Percentiles rank a stretch among this genome's conserved stretches.
phyloP scores from a whole-genome alignment of 2,329 filamentous ascomycete genomes.

The Colletotrichum viniferum region DNA sequence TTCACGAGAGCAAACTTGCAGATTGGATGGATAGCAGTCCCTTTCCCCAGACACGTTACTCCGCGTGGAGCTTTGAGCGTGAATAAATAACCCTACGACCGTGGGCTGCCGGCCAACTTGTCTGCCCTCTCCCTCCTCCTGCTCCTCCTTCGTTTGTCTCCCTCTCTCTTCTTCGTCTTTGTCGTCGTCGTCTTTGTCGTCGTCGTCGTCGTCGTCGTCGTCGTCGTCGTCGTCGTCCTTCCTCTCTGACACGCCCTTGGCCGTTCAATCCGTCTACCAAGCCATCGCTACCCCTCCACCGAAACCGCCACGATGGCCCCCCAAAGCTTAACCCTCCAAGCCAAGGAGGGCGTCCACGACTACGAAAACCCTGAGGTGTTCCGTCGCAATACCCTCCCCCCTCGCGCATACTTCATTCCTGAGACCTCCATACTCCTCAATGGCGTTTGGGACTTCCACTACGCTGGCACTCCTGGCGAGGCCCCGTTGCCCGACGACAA shows the following conservation, averaged over 20 bases:
- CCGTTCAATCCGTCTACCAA: neutral
- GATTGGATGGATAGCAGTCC: neutral
- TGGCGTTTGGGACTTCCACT: conserved; percentile 62
- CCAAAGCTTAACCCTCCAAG: conserved; percentile 35
- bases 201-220: neutral
- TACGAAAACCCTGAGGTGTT: conserved; percentile 57
- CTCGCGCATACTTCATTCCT: conserved; percentile 58
- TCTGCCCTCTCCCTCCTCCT: neutral
- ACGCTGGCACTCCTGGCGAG: conserved; percentile 47
- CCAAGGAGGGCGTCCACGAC: conserved; percentile 44
- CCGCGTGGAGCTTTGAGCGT: conserved; percentile 5
- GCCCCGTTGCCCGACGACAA: conserved; percentile 43
- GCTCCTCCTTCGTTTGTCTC: neutral
- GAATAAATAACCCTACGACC: conserved; percentile 14
- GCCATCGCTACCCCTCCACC: neutral
- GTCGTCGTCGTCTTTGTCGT: neutral
- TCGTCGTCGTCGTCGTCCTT: neutral
- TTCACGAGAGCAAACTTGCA: conserved; percentile 13
- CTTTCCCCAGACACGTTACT: neutral
- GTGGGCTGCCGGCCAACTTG: neutral
- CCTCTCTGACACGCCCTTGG: neutral
- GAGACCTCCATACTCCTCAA: conserved; percentile 55
- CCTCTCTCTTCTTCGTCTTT: neutral
- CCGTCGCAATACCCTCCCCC: conserved; percentile 55
- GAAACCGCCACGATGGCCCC: conserved; percentile 22